Percentiles rank a stretch among this genome's conserved stretches.
These are phyloP conservation scores for Mucor velutinosus DNA, from an alignment of 371 early-diverging fungal genomes.

Conservation along the genomic window DNA sequence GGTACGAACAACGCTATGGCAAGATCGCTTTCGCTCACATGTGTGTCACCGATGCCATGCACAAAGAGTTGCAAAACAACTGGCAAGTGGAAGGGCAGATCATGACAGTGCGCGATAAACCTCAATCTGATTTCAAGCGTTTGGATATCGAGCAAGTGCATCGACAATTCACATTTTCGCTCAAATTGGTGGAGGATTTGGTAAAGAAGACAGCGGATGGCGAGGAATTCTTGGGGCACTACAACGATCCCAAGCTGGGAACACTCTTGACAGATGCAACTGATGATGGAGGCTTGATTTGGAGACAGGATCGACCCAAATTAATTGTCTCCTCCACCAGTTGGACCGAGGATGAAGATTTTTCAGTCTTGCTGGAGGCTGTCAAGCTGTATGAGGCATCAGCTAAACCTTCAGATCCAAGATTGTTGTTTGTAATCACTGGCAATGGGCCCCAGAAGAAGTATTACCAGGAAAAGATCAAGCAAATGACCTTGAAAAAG, in stretches of 20 bases:
- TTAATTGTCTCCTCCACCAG: slow-evolving; percentile 90
- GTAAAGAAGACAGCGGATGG: slow-evolving; percentile 37
- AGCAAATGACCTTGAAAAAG: slow-evolving; percentile 47
- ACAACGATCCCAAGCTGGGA: slow-evolving; percentile 19
- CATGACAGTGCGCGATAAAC: slow-evolving; percentile 73
- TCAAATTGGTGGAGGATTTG: slow-evolving; percentile 16
- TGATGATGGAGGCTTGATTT: slow-evolving; percentile 31
- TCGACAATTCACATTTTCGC: slow-evolving; percentile 21
- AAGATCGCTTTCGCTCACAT: slow-evolving; percentile 77
- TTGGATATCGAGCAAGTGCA: slow-evolving; percentile 60
- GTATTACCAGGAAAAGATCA: slow-evolving; percentile 67
- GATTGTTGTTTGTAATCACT: slow-evolving; percentile 84
- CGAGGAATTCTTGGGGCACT: slow-evolving; percentile 15
- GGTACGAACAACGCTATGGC: slow-evolving; percentile 81
- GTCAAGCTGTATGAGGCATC: slow-evolving; percentile 57
- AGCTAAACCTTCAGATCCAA: slow-evolving; percentile 48
- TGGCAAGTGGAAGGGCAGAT: slow-evolving; percentile 71
- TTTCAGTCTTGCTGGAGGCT: slow-evolving; percentile 78
- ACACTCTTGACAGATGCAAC: slow-evolving; percentile 49
- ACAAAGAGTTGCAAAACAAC: slow-evolving; percentile 55
- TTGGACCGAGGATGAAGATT: slow-evolving; percentile 97
- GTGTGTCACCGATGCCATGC: slow-evolving; percentile 89
- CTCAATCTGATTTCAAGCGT: slow-evolving; percentile 69
- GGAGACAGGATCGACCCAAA: slow-evolving; percentile 57
- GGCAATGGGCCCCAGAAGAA: slow-evolving; percentile 89